Base-by-base conservation (phyloP, 2,329 filamentous ascomycete species). In the Colletotrichum lini region DNA sequence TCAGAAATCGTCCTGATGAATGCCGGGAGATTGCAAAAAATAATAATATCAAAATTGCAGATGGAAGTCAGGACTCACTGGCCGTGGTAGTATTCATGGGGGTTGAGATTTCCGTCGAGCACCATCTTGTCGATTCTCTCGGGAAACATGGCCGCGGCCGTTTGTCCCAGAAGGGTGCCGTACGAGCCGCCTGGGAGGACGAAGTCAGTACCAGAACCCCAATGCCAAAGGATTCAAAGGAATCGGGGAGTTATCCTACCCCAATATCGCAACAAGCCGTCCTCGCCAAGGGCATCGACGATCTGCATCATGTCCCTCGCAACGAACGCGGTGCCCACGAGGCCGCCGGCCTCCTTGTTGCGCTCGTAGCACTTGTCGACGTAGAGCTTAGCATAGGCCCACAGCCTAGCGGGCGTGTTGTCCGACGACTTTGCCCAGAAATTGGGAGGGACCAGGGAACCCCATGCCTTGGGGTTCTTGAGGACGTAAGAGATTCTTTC, bases 221-320 rank as follows among this genome's bases (percentile, higher is more conserved):
- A 23, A 7, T 21, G 4, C 2, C 5, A 13, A 23, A 52, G n/a
- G 16, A 9, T 30, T 3, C n/a, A 26, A 23, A n/a, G 2, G 3
- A 8, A 26, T 8, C n/a, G 12, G 9, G 52, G 16, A 16, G 3
- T 18, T 21, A 38, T 65, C 77, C 69, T 71, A 78, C 82, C 83
- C 80, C 79, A 83, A 70, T 80, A 86, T 23, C 80, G 70, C 12
- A 85, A 73, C 49, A 83, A 52, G 0, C 81, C 81, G 67, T 84
- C 83, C 57, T 84, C 83, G 1, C 73, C 77, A 2, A 85, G 73
- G 13, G 78, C 79, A 65, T 84, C 82, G 1, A 81, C 81, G 18
- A 83, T 81, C 6, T 75, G 65, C 67, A 85, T 81, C 72, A 86
- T 77, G 67, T 88, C 86, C 44, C 84, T 76, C 0, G 80, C 85